Base-by-base conservation (phyloP, 176 grass and related monocot genomes). In the Urochloa ruziziensis region DNA sequence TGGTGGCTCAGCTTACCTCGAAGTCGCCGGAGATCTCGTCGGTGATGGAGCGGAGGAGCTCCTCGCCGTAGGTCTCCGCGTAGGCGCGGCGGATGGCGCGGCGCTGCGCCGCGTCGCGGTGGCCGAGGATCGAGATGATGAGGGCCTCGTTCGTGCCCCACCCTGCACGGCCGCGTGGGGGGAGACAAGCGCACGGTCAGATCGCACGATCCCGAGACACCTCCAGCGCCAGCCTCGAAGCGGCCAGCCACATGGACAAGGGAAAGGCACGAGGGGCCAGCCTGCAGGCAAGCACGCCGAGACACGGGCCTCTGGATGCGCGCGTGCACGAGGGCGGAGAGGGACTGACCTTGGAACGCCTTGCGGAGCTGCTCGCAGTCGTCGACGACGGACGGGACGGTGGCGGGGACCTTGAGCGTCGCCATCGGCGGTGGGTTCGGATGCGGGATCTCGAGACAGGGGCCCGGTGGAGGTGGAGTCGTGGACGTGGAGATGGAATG, bases 81-180 rank as follows among this genome's bases (percentile, higher is more conserved):
- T 98, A 98, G 44, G 82, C 44, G 30, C 82, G 76, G 84, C 96
- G 93, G 80, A 98, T 95, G 86, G 89, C 85, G 47, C 79, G 64
- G 71, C 92, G 93, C 79, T 93, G 92, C 52, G 84, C 84, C 5
- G 93, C 90, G 36, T 89, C 81, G 67, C 96, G 96, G 87, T 98
- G 96, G 74, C 86, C 96, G 4, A 98, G 92, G 79, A 98, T 87
- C 65, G 96, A 95, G 90, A 98, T 84, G 89, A 98, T 98, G 74
- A 95, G 80, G 15, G 49, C 81, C 82, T 98, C 93, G 63, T 98
- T 90, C 35, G 96, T 98, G 82, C 96, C 93, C 96, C 93, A 98
- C 53, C 96, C 96, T 98, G 62, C 51, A 61, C 3, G 16, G 67
- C 2, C 34, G 4, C 24, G 29, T 16, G 40, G 46, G 7, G n/a